These are phyloP conservation scores for Pittosporum tobira DNA, from an alignment of 129 eudicot species.

Conservation along the genomic window DNA sequence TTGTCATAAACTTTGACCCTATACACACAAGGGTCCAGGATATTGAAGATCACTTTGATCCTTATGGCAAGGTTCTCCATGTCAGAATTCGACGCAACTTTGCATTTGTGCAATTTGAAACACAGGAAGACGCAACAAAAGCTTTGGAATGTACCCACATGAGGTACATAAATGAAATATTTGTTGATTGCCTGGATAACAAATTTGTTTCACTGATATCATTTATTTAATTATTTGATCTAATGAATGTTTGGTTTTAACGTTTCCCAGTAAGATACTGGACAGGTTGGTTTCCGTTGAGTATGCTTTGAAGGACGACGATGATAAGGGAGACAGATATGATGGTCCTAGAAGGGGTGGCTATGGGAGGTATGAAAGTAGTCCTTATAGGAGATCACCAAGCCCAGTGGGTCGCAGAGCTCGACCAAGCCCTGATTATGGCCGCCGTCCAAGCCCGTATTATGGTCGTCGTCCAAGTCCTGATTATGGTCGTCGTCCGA, in stretches of 20 bases:
- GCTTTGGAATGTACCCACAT: slow-evolving; percentile 78
- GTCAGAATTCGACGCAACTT: slow-evolving; percentile 80
- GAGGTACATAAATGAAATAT: slow-evolving; percentile 52
- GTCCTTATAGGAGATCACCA: slow-evolving; percentile 71
- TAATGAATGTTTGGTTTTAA: not conserved
- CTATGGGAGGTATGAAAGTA: slow-evolving; percentile 46
- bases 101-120: slow-evolving; percentile 88
- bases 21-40: slow-evolving; percentile 48
- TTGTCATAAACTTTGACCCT: slow-evolving; percentile 90
- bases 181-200: not conserved
- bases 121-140: slow-evolving; percentile 77
- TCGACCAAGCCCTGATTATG: too few relatives aligned
- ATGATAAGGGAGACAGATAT: slow-evolving; percentile 59
- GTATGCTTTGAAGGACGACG: slow-evolving; percentile 87
- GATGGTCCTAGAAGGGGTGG: slow-evolving; percentile 57
- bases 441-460: too few relatives aligned
- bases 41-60: slow-evolving; percentile 76
- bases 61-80: slow-evolving; percentile 65
- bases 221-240: not conserved
- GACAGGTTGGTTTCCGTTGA: slow-evolving; percentile 96
- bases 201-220: not conserved
- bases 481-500: slow-evolving; percentile 66
- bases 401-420: slow-evolving; percentile 59
- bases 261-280: slow-evolving; percentile 61
- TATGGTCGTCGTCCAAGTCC: slow-evolving; percentile 75